Evolutionary conservation across 2,329 filamentous ascomycete genomes (phyloP), one percentile per base, ranked within the genome.

Genomic region (Hypoxylon sp.): DNA sequence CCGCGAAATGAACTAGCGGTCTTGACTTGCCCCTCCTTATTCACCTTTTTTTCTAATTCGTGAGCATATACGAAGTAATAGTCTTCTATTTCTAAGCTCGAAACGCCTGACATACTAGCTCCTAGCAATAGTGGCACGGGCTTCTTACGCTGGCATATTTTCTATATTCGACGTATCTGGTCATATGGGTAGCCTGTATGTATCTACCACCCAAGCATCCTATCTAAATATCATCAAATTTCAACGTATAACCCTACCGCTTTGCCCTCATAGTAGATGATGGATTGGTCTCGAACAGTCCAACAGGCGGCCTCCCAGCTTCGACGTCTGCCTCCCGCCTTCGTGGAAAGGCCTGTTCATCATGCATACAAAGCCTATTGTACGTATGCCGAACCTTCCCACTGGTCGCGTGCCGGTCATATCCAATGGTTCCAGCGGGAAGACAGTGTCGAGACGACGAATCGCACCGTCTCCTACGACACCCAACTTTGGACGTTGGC

Each of bases 391-490:
- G 30, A 45, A 46, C n/a, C 12, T 22, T 53, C 33, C 33, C 1
- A 48, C 3, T 56, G 49, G 42, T 65, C 62, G 62, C 62, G 58
- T 65, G 65, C 36, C 57, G 46, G 49, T 38, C 36, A 33, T 53
- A 65, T 51, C 20, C 36, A 57, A 18, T 44, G 55, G 54, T 48
- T 51, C 33, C 38, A 50, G 50, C 11, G 16, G 14, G 7, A 26
- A 22, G 28, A 61, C 65, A 65, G 65, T 68, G 44, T 32, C 32
- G 14, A 32, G 9, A 33, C n/a, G 24, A 11, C 14, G 12, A 32
- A 38, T 49, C 51, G 18, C 55, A 68, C 65, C 51, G 62, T 65
- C 65, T 65, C 55, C 59, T 24, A 63, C 30, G 51, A 61, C 48
- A 63, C 55, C 55, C 30, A 51, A 51, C 42, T 63, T 44, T 59